Conservation (phyloP, 2,329 filamentous ascomycete genomes). For the Pseudopithomyces maydicus region DNA sequence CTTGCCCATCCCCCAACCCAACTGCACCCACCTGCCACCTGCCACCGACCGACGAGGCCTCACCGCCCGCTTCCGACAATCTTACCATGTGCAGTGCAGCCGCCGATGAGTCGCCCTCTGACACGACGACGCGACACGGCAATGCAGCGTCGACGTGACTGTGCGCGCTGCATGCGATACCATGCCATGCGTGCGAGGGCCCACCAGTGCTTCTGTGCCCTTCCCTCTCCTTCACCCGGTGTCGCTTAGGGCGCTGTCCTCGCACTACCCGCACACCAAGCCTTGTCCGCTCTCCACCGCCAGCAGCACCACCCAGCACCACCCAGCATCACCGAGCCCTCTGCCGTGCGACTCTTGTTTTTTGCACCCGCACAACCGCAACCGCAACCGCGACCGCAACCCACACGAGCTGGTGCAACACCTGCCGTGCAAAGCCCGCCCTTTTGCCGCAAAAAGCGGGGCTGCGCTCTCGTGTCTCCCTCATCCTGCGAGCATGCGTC, state of each 20-base stretch:
- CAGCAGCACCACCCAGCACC: too few species aligned
- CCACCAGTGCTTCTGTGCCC: slow-evolving; percentile 6
- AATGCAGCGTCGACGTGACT: neutral
- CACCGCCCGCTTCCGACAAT: slow-evolving; percentile 12
- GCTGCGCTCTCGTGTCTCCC: slow-evolving; percentile 12
- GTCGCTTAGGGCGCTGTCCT: slow-evolving; percentile 8
- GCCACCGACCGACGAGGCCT: neutral
- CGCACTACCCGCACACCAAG: too few species aligned
- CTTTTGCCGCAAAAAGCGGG: slow-evolving; percentile 7
- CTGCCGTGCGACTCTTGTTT: slow-evolving; percentile 14
- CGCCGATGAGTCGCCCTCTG: slow-evolving; percentile 22
- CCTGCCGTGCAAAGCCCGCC: slow-evolving; percentile 20
- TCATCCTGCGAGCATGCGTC: slow-evolving; percentile 3
- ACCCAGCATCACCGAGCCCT: neutral
- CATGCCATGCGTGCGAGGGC: slow-evolving; percentile 1
- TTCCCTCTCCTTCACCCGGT: slow-evolving; percentile 24
- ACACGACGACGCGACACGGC: too few species aligned
- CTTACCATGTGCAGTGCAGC: slow-evolving; percentile 5
- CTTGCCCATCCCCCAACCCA: neutral
- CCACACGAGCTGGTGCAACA: slow-evolving; percentile 25
- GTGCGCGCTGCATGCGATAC: slow-evolving; percentile 5
- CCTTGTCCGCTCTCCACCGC: too few species aligned
- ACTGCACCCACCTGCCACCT: neutral
- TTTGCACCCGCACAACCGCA: too few species aligned
- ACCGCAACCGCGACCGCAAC: neutral